Evolutionary conservation across 2,329 filamentous ascomycete genomes (phyloP).

Genomic region (Exophiala calicioides): DNA sequence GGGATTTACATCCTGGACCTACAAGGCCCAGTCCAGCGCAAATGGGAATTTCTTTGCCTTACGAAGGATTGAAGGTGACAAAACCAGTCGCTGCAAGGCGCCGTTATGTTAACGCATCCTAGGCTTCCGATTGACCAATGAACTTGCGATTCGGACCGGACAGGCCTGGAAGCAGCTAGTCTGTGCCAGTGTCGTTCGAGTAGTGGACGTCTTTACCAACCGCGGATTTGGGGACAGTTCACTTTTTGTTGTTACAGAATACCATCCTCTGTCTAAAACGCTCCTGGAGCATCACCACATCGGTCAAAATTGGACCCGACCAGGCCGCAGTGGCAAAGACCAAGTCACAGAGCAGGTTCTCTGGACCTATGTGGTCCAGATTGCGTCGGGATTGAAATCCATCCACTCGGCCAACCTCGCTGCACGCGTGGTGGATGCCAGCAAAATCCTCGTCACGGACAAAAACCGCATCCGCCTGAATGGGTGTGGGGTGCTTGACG

Average conservation of each 20-base stretch:
- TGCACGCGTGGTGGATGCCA: constrained; percentile 80
- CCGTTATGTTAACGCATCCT: constrained; percentile 11
- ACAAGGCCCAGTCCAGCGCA: constrained; percentile 87
- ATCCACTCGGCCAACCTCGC: constrained; percentile 82
- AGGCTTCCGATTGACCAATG: constrained; percentile 85
- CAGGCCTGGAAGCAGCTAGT: constrained; percentile 86
- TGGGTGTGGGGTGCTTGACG: constrained; percentile 85
- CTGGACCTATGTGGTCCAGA: constrained; percentile 91
- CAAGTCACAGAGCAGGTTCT: constrained; percentile 71
- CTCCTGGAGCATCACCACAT: constrained; percentile 73
- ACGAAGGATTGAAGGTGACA: constrained; percentile 73
- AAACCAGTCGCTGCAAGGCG: not conserved
- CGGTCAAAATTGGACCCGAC: constrained; percentile 41
- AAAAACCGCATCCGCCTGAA: constrained; percentile 88
- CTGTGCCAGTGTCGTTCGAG: constrained; percentile 78
- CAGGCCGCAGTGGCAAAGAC: constrained; percentile 50
- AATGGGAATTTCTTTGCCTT: constrained; percentile 88
- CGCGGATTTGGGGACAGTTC: constrained; percentile 92
- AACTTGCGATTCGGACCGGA: constrained; percentile 80
- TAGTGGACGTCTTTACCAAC: constrained; percentile 92
- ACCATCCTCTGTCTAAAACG: constrained; percentile 87
- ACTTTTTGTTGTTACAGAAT: constrained; percentile 89
- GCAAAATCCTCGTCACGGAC: constrained; percentile 85
- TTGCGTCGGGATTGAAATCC: constrained; percentile 81
- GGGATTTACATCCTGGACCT: constrained; percentile 88